These are phyloP conservation scores for Tolypocladium ophioglossoides DNA, from an alignment of 2,329 filamentous ascomycete species.

Conservation along the genomic window DNA sequence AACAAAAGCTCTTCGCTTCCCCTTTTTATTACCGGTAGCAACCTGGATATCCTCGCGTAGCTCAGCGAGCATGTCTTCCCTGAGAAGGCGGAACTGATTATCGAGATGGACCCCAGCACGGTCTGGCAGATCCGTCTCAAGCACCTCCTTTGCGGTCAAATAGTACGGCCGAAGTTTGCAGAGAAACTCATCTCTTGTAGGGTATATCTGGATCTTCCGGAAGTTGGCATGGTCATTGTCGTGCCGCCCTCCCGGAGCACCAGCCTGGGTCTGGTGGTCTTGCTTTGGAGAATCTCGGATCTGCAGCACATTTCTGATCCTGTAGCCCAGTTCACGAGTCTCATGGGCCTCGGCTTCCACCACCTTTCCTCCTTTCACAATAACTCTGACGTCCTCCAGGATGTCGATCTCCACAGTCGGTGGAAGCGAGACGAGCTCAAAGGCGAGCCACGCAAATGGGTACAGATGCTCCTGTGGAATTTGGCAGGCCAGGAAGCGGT, in stretches of 20 bases:
- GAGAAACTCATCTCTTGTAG: slow-evolving; percentile 55
- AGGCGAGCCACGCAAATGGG: no score
- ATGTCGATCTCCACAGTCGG: no score
- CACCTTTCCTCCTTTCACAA: no score
- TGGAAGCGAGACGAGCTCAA: no score
- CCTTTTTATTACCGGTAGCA: slow-evolving; percentile 35
- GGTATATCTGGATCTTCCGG: slow-evolving; percentile 50
- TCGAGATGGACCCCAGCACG: slow-evolving; percentile 47
- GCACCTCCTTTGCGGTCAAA: slow-evolving; percentile 16
- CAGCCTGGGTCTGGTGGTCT: background rate
- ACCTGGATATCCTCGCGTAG: slow-evolving; percentile 50
- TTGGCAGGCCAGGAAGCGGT: slow-evolving; percentile 18
- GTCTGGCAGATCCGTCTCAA: slow-evolving; percentile 3
- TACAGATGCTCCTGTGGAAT: slow-evolving; percentile 12
- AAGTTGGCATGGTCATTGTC: slow-evolving; percentile 61
- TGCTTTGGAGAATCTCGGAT: slow-evolving; percentile 12
- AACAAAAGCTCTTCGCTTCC: slow-evolving; percentile 15
- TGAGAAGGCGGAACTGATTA: slow-evolving; percentile 60
- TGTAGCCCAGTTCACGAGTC: no score
- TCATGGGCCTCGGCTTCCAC: no score
- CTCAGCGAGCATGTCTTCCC: slow-evolving; percentile 61
- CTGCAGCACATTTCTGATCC: slow-evolving; percentile 21
- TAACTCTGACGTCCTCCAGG: no score
- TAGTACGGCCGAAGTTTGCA: slow-evolving; percentile 40
- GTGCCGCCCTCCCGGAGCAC: slow-evolving; percentile 53